Percentiles rank a stretch among this genome's conserved stretches.
phyloP scores from a whole-genome alignment of 202 grass and related monocot species.

The Brachypodium distachyon region DNA sequence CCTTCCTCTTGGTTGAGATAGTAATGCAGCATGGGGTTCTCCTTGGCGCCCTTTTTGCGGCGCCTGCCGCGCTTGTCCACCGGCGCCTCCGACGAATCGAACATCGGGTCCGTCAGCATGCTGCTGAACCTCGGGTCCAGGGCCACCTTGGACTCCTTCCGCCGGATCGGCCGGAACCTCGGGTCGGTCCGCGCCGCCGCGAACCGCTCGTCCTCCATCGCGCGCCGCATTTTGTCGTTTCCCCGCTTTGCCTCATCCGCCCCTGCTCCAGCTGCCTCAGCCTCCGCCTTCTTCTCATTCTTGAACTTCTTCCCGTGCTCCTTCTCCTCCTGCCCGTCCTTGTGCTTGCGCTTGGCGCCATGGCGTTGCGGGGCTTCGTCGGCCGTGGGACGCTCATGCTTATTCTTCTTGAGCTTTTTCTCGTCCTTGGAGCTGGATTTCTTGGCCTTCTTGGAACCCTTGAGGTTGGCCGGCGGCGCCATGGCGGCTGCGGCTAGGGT shows the following conservation, averaged over 20 bases:
- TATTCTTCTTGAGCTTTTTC: slow-evolving; percentile 16
- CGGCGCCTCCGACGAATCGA: slow-evolving; percentile 40
- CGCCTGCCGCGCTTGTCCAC: slow-evolving; percentile 68
- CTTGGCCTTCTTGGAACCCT: slow-evolving; percentile 26
- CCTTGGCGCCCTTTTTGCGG: not conserved
- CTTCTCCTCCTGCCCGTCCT: not conserved
- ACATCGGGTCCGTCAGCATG: slow-evolving; percentile 68
- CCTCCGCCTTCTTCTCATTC: slow-evolving; percentile 12
- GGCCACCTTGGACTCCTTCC: slow-evolving; percentile 57
- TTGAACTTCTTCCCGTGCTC: slow-evolving; percentile 30
- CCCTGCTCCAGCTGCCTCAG: not conserved
- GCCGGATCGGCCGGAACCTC: slow-evolving; percentile 64
- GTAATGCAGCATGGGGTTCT: slow-evolving; percentile 65
- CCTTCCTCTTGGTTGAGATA: slow-evolving; percentile 48
- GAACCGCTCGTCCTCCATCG: slow-evolving; percentile 67
- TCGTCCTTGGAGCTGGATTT: slow-evolving; percentile 18
- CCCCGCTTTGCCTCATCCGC: not conserved
- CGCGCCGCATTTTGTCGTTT: slow-evolving; percentile 23
- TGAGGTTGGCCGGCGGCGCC: slow-evolving; percentile 32
- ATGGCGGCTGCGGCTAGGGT: slow-evolving; percentile 23
- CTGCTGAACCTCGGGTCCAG: slow-evolving; percentile 72
- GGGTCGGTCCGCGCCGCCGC: slow-evolving; percentile 51
- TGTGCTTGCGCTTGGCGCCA: slow-evolving; percentile 36
- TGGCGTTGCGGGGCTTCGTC: not conserved
- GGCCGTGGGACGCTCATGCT: not conserved